Percentiles rank a stretch among this genome's conserved stretches.
Conservation (phyloP, 495 filamentous ascomycete species). For the Evansstolkia leycettana region DNA sequence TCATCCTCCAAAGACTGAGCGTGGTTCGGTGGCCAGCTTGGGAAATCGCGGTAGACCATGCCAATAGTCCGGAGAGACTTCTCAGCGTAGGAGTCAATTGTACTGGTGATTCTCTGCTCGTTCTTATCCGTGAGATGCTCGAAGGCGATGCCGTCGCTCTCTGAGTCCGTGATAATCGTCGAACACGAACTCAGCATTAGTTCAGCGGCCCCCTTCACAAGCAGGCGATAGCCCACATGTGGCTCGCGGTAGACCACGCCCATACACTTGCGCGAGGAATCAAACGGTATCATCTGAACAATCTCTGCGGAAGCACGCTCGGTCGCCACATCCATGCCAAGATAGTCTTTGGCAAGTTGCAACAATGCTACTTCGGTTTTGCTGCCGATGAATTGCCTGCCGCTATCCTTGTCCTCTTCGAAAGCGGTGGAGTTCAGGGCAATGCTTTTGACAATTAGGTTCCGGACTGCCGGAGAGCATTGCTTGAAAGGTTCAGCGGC, state of each 20-base stretch:
- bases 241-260: conserved; percentile 48
- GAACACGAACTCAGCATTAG: conserved; percentile 46
- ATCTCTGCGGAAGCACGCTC: conserved; percentile 48
- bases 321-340: conserved; percentile 49
- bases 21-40: conserved; percentile 44
- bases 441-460: conserved; percentile 46
- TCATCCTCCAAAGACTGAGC: conserved; percentile 36
- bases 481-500: conserved; percentile 23
- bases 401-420: conserved; percentile 46
- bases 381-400: conserved; percentile 48
- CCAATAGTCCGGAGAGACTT: conserved; percentile 52
- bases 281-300: conserved; percentile 54
- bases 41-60: conserved; percentile 50
- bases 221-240: conserved; percentile 43
- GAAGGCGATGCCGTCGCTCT: conserved; percentile 21
- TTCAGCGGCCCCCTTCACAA: conserved; percentile 61
- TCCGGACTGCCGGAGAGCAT: conserved; percentile 27
- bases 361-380: conserved; percentile 63
- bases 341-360: conserved; percentile 44
- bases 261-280: conserved; percentile 59
- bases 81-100: conserved; percentile 44
- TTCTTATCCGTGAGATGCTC: conserved; percentile 21
- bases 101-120: conserved; percentile 16
- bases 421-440: conserved; percentile 58
- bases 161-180: conserved; percentile 15